Evolutionary conservation across 2,329 filamentous ascomycete genomes (phyloP).

Genomic region (Xylaria hypoxylon): DNA sequence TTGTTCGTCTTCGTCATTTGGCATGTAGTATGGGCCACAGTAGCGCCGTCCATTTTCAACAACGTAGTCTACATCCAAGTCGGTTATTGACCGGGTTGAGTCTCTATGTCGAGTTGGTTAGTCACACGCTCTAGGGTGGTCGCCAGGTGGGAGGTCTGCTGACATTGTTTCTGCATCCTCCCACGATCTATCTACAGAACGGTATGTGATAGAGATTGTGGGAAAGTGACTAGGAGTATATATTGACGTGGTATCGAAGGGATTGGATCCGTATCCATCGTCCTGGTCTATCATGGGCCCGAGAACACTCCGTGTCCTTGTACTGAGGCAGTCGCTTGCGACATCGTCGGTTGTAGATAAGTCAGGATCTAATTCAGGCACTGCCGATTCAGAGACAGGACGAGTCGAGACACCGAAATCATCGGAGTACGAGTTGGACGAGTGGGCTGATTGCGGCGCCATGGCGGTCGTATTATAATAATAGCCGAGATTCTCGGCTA

Average conservation of each 20-base stretch:
- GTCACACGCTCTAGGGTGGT: not conserved
- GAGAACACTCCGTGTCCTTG: conserved; percentile 44
- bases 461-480: conserved; percentile 40
- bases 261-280: conserved; percentile 42
- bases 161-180: conserved; percentile 56
- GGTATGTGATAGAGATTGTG: conserved; percentile 51
- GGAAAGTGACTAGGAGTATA: conserved; percentile 58
- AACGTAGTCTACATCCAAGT: conserved; percentile 65
- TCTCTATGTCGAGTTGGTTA: conserved; percentile 43
- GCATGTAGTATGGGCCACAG: conserved; percentile 72
- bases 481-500: conserved; percentile 32
- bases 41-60: conserved; percentile 72
- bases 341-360: conserved; percentile 49
- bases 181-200: conserved; percentile 51
- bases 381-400: conserved; percentile 42
- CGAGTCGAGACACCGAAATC: conserved; percentile 40
- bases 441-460: conserved; percentile 44
- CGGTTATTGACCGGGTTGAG: conserved; percentile 62
- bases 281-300: conserved; percentile 43
- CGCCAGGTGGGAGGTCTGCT: conserved; percentile 41
- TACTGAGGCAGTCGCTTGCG: conserved; percentile 49
- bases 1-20: conserved; percentile 74
- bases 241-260: conserved; percentile 57
- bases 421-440: conserved; percentile 45
- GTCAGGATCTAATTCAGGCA: conserved; percentile 48